Base-by-base conservation (phyloP, 768 basidiomycete genomes). In the Cubamyces sp. region DNA sequence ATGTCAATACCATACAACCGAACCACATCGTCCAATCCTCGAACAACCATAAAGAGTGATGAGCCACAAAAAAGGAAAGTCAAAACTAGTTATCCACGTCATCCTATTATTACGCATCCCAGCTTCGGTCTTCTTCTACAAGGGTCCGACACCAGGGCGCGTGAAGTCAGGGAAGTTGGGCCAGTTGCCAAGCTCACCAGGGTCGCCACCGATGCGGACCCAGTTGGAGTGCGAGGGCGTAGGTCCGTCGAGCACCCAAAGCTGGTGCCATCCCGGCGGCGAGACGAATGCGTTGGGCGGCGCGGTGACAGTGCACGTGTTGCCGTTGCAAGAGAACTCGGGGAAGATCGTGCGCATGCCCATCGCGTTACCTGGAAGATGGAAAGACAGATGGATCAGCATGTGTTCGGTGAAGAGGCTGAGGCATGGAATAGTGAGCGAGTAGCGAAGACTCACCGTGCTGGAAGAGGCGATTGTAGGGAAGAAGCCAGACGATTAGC, bases 201-300 rank as follows among this genome's bases (percentile, higher is more conserved):
- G 91, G 69, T 93, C 92, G 0, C 88, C 89, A 19, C 91, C 91
- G 53, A 93, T 88, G 26, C 90, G 84, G 14, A 94, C 83, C 85
- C 88, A 91, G 12, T 78, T 73, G 18, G 90, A 88, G 64, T 85
- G 82, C 25, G 88, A 91, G 3, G 92, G 91, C 3, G 90, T 91
- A 28, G 89, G 86, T 1, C 90, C 90, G 54, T 92, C 90, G 28
- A 93, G 77, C 48, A 93, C 78, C 70, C 88, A 93, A 11, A 93
- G 69, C 70, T 89, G 87, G 58, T 87, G 84, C 87, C 91, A 92
- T 5, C 85, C 88, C 0, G 91, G 91, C 16, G 91, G 90, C 18
- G 83, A 84, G 11, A 92, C 77, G 64, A 76, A 76, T 9, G 82
- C 75, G 66, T 91, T 86, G 0, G 91, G 91, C 11, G 91, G 92